Conservation (phyloP, 371 early-diverging fungal genomes). For the Apophysomyces trapeziformis region DNA sequence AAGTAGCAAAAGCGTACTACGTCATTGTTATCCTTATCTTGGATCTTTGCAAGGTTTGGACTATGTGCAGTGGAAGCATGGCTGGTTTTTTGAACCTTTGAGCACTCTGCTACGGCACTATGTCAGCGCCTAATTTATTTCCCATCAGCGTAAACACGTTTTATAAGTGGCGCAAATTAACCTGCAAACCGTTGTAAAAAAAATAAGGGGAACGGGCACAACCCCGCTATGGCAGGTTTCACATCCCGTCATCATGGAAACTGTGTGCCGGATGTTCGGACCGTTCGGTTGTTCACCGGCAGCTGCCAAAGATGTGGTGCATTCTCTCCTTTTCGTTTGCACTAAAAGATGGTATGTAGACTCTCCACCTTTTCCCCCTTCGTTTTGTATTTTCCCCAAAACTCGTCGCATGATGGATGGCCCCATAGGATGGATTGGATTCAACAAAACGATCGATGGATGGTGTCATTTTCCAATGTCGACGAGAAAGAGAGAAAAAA, state of each 20-base stretch:
- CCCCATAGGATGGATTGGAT: slow-evolving; percentile 5
- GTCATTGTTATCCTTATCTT: too few species aligned
- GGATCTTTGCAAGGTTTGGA: too few species aligned
- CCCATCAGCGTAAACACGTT: too few species aligned
- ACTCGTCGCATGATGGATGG: slow-evolving; percentile 9
- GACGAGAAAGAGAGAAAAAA: not conserved
- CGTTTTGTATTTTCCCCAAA: not conserved
- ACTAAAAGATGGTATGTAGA: slow-evolving; percentile 8
- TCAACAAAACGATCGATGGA: not conserved
- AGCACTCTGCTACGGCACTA: too few species aligned
- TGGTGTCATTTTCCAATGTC: not conserved
- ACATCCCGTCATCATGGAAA: too few species aligned
- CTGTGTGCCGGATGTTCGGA: slow-evolving; percentile 4
- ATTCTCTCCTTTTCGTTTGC: slow-evolving; percentile 5
- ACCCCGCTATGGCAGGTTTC: too few species aligned
- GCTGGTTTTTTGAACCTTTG: not conserved
- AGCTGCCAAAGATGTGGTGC: not conserved
- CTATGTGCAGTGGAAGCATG: not conserved
- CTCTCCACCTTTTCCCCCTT: not conserved
- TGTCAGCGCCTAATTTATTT: too few species aligned
- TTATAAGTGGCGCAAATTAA: too few species aligned
- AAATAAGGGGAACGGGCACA: too few species aligned
- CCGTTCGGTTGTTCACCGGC: slow-evolving; percentile 6
- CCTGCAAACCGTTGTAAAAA: too few species aligned
- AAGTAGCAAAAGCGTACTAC: too few species aligned